Evolutionary conservation across 352 stramenopile genomes (phyloP), one percentile per base, ranked within the genome.

Genomic region (Globisporangium solare): DNA sequence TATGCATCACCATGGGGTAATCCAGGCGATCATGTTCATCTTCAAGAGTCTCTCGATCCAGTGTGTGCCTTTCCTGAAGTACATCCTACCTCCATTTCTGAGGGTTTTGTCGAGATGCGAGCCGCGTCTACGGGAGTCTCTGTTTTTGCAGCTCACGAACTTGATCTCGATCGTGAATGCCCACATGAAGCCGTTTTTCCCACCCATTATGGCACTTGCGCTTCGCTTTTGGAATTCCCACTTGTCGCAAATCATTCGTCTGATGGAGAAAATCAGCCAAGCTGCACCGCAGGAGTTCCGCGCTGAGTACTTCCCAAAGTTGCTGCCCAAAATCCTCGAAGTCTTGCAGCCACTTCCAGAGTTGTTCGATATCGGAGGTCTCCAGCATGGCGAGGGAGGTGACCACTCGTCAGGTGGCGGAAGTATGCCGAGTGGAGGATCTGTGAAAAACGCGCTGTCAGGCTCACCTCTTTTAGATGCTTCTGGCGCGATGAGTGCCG

Each of bases 1-100:
- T 52, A 89, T 92, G 24, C 94, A 99, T 59, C 97, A 99, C 66
- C 86, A 96, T 22, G 83, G 97, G 57, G 96, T 98, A 20, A 98
- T 99, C 56, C 97, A 99, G 58, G 95, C 97, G 18, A 94, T 99
- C 27, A 99, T 98, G 83, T 98, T 98, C 54, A 99, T 99, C 56
- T 99, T 99, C 80, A 97, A 98, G 63, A 95, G 86, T 46, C 73
- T 99, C 1, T 97, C 93, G 3, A 77, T 94, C 1, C 87, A 95
- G 57, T 99, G 94, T 60, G 94, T 99, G 41, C 90, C 87, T 6
- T 99, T 99, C 63, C 79, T 99, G 20, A 92, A 95, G 57, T 92
- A 96, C 39, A 98, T 99, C 63, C 79, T 99, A 31, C 97, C 97
- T 15, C 95, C 98, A 31, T 98, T 99, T 43, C 63, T 99, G 46